Evolutionary conservation across 345 rosid genomes (phyloP).

Genomic region (Clarkia xantiana): DNA sequence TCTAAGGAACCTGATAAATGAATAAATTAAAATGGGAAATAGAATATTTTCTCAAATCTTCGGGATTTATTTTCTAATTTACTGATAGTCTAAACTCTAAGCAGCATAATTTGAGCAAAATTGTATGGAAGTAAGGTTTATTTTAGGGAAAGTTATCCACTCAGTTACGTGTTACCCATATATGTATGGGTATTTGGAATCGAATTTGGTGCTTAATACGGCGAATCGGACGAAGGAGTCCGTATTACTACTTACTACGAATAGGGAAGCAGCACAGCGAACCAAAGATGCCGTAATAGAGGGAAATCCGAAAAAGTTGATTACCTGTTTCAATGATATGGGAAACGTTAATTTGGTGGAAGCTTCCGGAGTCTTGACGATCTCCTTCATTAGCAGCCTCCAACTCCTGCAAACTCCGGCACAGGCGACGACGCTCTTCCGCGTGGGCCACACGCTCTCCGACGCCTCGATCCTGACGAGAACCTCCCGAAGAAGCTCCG

Average conservation of each 20-base stretch:
- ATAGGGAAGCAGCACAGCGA: background rate
- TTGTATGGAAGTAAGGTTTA: no score
- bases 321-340: conserved; percentile 76
- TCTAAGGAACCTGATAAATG: background rate
- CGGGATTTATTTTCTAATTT: no score
- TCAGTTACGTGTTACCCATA: no score
- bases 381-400: conserved; percentile 49
- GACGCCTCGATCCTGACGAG: conserved; percentile 46
- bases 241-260: background rate
- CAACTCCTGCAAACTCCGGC: conserved; percentile 75
- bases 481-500: conserved; percentile 60
- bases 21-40: no score
- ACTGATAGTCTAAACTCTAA: no score
- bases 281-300: background rate
- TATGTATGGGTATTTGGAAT: no score
- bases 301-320: background rate
- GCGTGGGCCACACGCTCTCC: conserved; percentile 55
- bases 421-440: conserved; percentile 65
- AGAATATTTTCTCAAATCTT: no score
- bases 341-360: conserved; percentile 74
- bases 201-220: no score
- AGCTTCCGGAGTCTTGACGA: conserved; percentile 46
- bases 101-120: no score
- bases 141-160: no score
- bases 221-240: no score